Percentiles rank a stretch among this genome's conserved stretches.
phyloP scores from a whole-genome alignment of 1,139 yeast genomes.

The Magnusiomyces fungicola region DNA sequence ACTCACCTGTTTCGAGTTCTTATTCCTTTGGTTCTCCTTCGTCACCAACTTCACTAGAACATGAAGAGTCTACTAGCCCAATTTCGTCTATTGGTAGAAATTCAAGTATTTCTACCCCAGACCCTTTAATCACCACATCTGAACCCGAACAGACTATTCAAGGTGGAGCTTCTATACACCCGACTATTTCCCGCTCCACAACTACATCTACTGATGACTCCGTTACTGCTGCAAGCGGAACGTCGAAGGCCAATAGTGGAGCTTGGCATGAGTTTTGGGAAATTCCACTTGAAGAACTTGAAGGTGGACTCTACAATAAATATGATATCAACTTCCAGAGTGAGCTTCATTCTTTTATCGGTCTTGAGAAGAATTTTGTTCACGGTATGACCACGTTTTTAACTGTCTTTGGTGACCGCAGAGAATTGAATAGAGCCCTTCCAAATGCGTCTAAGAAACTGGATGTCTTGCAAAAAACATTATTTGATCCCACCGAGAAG shows the following conservation, averaged over 20 bases:
- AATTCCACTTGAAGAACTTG: slow-evolving; percentile 4
- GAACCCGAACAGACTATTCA: no score
- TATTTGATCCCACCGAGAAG: slow-evolving; percentile 10
- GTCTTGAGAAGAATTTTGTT: slow-evolving; percentile 12
- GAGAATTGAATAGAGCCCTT: slow-evolving; percentile 7
- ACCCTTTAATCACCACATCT: no score
- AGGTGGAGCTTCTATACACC: no score
- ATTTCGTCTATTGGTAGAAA: no score
- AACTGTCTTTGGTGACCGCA: slow-evolving; percentile 9
- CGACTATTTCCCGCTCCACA: no score
- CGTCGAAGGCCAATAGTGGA: slow-evolving; percentile 7
- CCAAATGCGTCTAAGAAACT: slow-evolving; percentile 1
- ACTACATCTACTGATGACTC: no score
- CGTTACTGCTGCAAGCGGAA: no score
- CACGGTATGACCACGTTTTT: slow-evolving; percentile 8
- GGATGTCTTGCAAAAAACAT: slow-evolving; percentile 5
- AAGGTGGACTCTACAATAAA: slow-evolving; percentile 2
- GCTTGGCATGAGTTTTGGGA: slow-evolving; percentile 13
- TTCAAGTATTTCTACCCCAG: no score
- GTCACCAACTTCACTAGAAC: no score
- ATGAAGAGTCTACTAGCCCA: no score
- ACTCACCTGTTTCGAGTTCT: no score
- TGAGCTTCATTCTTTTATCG: slow-evolving; percentile 12
- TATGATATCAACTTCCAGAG: slow-evolving; percentile 10
- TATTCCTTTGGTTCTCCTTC: no score